Evolutionary conservation across 176 grass and related monocot genomes (phyloP), one percentile per base, ranked within the genome.

Genomic region (Carex kokanica): DNA sequence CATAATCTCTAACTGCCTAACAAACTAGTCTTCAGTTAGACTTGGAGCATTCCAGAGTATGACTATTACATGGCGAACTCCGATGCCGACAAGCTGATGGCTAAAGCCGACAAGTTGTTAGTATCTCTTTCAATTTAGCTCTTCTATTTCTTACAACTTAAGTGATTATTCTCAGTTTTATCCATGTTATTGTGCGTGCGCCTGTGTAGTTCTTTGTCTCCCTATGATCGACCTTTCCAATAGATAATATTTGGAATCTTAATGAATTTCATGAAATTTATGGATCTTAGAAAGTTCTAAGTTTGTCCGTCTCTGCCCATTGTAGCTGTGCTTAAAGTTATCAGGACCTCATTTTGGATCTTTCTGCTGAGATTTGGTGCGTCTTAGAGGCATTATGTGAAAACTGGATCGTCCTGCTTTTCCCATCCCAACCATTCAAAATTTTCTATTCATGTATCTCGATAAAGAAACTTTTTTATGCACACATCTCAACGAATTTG

Each of bases 81-180:
- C 45, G 93, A 99, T 82, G 84, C 93, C 60, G 93, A 92, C 43
- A 99, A 95, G 88, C 91, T 99, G 25, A 93, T 99, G 83, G 36
- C 77, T 83, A 99, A 99, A 72, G 96, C 93, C 78, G 96, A 99
- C 52, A 99, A 95, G 62, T 12, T 99, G 96, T 87, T 84, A 93
- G 84, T 63, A 36, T 79, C 79, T 69, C 9, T 6, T 5, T 62
- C 23, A 43, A 78, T 51, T 36, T 31, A 2, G 0, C 38, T 45
- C 60, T 58, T 36, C 14, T 4, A 5, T 16, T 64, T 64, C 6
- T 9, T 25, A 32, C 18, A 81, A 18, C 43, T 60, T 14, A 29
- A 75, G 24, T 60, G 15, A 62, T 80, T 13, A 2, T 80, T 15
- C 29, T 38, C 34, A 45, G 78, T 45, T 81, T 47, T 47, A 18